Base-by-base conservation (phyloP, 208 protist species). In the Giardia muris region DNA sequence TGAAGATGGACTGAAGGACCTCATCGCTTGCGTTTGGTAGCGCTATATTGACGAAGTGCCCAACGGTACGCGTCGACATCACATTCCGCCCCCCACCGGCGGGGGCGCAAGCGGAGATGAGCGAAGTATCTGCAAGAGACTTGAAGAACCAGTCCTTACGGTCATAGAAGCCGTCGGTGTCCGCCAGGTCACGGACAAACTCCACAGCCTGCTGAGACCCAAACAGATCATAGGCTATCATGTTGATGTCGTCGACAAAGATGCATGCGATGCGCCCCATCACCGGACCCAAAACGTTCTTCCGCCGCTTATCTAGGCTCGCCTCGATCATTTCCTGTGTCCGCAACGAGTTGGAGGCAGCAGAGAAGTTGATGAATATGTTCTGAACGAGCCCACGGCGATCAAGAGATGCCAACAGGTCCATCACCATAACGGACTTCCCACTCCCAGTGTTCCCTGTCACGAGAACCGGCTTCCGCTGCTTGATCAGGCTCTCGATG, bases 211-310 rank as follows among this genome's bases (percentile, higher is more conserved):
- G 98, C 47, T 97, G 97, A 2, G 97, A 97, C 42, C 97, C 98
- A 93, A 97, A 99, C 88, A 95, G 94, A 94, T 99, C 97, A 2
- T 97, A 95, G 0, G 96, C 95, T 2, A 98, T 97, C 97, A 99
- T 98, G 95, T 98, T 98, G 45, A 99, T 93, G 94, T 99, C 97
- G 93, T 99, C 97, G 93, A 98, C 96, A 93, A 98, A 99, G 10
- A 98, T 94, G 42, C 98, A 96, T 22, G 98, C 96, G 22, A 95
- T 95, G 92, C 97, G 96, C 86, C 97, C 97, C 89, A 97, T 95
- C 1, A 96, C 96, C 30, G 98, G 97, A 2, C 97, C 97, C 93
- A 98, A 98, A 92, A 97, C 94, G 45, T 96, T 96, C 93, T 97
- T 98, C 90, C 97, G 95, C 94, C 46, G 2, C 46, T 46, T 47